Percentiles rank a stretch among this genome's conserved stretches.
Conservation (phyloP, 2,329 filamentous ascomycete species). For the Colletotrichum ledebouriae region DNA sequence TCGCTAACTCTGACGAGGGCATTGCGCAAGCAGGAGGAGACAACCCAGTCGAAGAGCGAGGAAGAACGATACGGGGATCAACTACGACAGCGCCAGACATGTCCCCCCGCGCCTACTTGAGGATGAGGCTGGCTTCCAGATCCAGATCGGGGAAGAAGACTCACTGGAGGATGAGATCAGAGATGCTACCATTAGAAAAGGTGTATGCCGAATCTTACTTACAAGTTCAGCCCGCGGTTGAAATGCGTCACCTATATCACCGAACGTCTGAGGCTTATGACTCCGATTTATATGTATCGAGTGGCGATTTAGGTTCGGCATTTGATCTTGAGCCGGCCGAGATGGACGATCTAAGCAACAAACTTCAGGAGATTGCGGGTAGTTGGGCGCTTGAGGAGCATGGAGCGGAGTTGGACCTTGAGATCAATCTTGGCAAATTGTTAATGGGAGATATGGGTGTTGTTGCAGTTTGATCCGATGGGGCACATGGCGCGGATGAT, state of each 20-base stretch:
- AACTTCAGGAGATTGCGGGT: constrained; percentile 28
- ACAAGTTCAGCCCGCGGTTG: constrained; percentile 5
- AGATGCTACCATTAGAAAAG: constrained; percentile 28
- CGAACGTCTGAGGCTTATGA: background rate
- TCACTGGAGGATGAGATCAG: constrained; percentile 33
- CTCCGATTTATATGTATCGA: constrained; percentile 29
- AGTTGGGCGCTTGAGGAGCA: constrained; percentile 25
- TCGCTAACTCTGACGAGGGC: too few relatives aligned
- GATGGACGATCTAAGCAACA: constrained; percentile 24
- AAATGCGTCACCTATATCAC: constrained; percentile 1
- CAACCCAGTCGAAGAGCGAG: background rate
- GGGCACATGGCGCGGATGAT: background rate
- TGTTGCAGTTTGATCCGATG: background rate
- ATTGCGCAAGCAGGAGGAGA: background rate
- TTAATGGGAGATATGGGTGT: constrained; percentile 8
- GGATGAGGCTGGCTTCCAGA: constrained; percentile 20
- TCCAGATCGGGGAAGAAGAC: constrained; percentile 21
- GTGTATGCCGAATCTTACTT: background rate
- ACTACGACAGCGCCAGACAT: constrained; percentile 1
- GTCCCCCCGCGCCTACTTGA: constrained; percentile 19
- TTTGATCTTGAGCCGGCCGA: constrained; percentile 21
- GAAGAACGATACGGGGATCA: constrained; percentile 9
- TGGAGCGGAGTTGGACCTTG: constrained; percentile 24
- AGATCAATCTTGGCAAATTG: constrained; percentile 40
- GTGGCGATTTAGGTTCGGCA: constrained; percentile 22